Base-by-base conservation (phyloP, 148 eudicot genomes). In the Camellia japonica region DNA sequence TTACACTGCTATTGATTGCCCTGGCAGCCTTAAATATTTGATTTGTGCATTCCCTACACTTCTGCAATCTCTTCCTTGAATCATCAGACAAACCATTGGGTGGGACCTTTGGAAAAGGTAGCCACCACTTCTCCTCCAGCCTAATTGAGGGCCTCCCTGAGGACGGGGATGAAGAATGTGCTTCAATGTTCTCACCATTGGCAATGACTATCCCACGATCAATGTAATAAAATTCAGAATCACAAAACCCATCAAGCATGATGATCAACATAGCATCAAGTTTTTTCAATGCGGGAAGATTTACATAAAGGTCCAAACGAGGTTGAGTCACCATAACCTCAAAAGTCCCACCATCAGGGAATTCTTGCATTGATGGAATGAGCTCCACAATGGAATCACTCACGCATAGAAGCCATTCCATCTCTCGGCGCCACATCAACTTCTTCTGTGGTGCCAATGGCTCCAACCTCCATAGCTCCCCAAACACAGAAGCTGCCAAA, bases 101-200 rank as follows among this genome's bases (percentile, higher is more conserved):
- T 5, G 90, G 90, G 59, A 87, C 89, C 79, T 79, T 85, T 2
- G 92, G 92, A 47, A 82, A 86, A 6, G 92, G 92, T 54, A 89
- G 68, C 92, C 92, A 89, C 90, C 92, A 89, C 56, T 89, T 89
- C 58, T 89, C 92, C 62, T 87, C 90, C 44, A 80, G 74, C 59
- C 74, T 66, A n/a, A 77, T 51, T 0, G 88, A 81, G 69, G 80
- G 83, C 77, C 81, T 71, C 55, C 84, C 59, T 0, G 66, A 80
- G 75, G 80, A 81, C 67, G 55, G 61, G 18, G 72, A 79, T 18
- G 65, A 78, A 49, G 80, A 64, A 52, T 70, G 60, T 23, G 79
- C 80, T 65, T 78, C 82, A 30, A 70, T 44, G 16, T 68, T 70
- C n/a, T 84, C 86, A 19, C 77, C 87, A 56, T 71, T 79, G 41